A percentile compares a stretch with the other conserved stretches of the same genome.
phyloP scores from a whole-genome alignment of 2,329 filamentous ascomycete genomes.

The Metarhizium guizhouense region DNA sequence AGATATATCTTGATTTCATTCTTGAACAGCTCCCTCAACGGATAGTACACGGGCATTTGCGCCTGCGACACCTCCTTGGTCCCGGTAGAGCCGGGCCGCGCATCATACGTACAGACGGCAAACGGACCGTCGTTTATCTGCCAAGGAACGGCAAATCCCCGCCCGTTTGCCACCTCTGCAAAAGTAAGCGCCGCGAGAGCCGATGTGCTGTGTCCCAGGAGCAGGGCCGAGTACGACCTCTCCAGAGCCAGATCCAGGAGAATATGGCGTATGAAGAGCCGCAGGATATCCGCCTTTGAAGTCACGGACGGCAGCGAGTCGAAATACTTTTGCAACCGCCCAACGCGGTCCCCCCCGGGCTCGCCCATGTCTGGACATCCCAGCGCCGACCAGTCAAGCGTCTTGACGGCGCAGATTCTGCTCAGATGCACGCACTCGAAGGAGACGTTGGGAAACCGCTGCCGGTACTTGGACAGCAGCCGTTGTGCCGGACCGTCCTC shows the following conservation, averaged over 20 bases:
- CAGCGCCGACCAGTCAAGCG: conserved; percentile 46
- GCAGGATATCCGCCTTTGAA: conserved; percentile 63
- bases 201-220: conserved; percentile 83
- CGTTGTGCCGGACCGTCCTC: conserved; percentile 25
- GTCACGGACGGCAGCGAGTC: conserved; percentile 61
- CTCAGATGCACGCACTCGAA: conserved; percentile 58
- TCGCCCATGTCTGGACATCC: conserved; percentile 9
- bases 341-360: conserved; percentile 16
- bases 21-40: conserved; percentile 75
- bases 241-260: conserved; percentile 56
- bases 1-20: conserved; percentile 68
- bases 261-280: conserved; percentile 62
- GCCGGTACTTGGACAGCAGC: conserved; percentile 43
- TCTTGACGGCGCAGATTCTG: conserved; percentile 42
- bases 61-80: conserved; percentile 10
- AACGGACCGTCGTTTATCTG: conserved; percentile 65
- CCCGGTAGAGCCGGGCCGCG: conserved; percentile 12
- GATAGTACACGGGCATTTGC: conserved; percentile 55
- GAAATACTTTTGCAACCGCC: conserved; percentile 46
- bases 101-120: conserved; percentile 22
- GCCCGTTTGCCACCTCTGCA: conserved; percentile 81
- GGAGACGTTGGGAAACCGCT: conserved; percentile 55
- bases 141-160: conserved; percentile 77
- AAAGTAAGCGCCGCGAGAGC: conserved; percentile 79
- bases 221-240: conserved; percentile 55